These are phyloP conservation scores for Avena sativa DNA, from an alignment of 176 grass and related monocot species.

Conservation along the genomic window DNA sequence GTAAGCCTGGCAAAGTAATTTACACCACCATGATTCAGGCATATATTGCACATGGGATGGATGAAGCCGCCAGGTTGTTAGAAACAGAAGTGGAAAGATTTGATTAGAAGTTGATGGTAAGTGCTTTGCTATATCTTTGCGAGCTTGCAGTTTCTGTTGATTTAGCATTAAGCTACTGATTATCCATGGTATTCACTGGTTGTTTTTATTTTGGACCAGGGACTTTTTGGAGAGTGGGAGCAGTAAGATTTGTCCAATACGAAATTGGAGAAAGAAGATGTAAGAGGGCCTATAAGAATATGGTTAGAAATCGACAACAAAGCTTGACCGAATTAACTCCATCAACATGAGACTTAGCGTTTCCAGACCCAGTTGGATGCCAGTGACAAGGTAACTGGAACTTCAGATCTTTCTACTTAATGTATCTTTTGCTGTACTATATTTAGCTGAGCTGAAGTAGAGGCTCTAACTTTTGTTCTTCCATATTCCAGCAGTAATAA, in stretches of 20 bases:
- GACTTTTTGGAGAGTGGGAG: not conserved
- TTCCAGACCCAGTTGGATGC: slow-evolving; percentile 19
- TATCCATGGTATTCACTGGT: not conserved
- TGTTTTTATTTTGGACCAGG: not conserved
- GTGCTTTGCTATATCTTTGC: too few relatives aligned
- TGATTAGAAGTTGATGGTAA: too few relatives aligned
- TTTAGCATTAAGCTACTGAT: not conserved
- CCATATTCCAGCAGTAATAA: not conserved
- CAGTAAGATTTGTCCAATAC: not conserved
- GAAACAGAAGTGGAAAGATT: too few relatives aligned
- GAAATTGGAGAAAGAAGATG: not conserved
- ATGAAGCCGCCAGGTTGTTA: too few relatives aligned
- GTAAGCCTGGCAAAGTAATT: too few relatives aligned
- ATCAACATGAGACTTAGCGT: not conserved
- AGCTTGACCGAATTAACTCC: not conserved
- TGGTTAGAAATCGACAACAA: slow-evolving; percentile 1
- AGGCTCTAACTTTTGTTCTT: not conserved
- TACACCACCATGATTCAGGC: too few relatives aligned
- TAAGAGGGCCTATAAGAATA: not conserved
- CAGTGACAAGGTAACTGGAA: slow-evolving; percentile 15
- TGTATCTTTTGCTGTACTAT: not conserved
- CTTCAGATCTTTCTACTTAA: not conserved
- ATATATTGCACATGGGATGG: too few relatives aligned
- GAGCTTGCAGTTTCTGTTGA: not conserved
- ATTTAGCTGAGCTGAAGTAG: slow-evolving; percentile 5